These are phyloP conservation scores for Candida schatavii DNA, from an alignment of 805 yeast species.

Conservation along the genomic window DNA sequence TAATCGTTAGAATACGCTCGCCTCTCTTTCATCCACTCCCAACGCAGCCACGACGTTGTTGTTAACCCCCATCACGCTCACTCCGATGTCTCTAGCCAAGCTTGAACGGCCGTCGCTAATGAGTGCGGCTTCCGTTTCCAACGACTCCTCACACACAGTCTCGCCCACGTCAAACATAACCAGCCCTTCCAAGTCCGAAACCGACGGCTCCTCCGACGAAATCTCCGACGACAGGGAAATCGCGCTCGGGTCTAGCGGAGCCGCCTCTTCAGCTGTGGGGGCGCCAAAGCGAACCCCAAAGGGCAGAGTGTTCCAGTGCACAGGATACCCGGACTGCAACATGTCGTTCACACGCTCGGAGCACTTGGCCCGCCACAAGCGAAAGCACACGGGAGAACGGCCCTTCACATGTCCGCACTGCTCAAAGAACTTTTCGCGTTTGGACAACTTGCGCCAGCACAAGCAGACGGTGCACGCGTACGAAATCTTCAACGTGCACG, in stretches of 20 bases:
- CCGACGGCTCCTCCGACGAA: neutral
- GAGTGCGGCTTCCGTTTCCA: neutral
- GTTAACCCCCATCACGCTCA: too few relatives aligned
- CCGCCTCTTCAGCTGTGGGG: neutral
- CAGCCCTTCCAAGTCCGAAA: constrained; percentile 1
- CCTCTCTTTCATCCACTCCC: too few relatives aligned
- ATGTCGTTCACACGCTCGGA: constrained; percentile 92
- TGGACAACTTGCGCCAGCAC: constrained; percentile 89
- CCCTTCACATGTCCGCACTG: constrained; percentile 89
- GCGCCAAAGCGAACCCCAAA: constrained; percentile 40
- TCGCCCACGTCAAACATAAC: neutral
- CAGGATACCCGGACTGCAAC: constrained; percentile 79
- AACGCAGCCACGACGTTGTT: too few relatives aligned
- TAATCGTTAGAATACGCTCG: too few relatives aligned
- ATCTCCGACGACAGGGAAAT: neutral
- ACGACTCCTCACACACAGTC: neutral
- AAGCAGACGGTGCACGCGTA: constrained; percentile 66
- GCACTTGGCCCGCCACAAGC: constrained; percentile 86
- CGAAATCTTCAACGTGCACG: constrained; percentile 23
- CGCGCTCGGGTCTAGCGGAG: neutral
- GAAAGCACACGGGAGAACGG: constrained; percentile 93
- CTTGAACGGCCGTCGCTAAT: neutral
- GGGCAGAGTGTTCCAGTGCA: constrained; percentile 75
- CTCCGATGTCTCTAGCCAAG: neutral
- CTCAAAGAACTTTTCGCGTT: constrained; percentile 70